Evolutionary conservation across 2,329 filamentous ascomycete genomes (phyloP), one percentile per base, ranked within the genome.

Genomic region (Pseudocercospora macadamiae): DNA sequence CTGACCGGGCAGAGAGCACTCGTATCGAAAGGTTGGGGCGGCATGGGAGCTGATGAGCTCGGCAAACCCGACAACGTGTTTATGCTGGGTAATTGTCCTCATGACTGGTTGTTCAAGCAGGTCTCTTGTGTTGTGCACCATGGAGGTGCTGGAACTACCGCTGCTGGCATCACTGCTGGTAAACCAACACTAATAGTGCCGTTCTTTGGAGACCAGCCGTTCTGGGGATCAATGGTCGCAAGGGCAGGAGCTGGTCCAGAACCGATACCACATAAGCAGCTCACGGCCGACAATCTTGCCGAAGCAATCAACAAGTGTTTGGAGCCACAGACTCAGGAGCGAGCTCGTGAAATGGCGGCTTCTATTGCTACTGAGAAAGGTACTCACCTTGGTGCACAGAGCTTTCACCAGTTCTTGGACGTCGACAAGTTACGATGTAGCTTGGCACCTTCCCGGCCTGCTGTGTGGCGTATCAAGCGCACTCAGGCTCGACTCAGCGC

Each of bases 381-480:
- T 1, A 75, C 74, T 7, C 60, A 74, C 10, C 61, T 68, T 2
- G 79, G 78, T 1, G 79, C 76, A 2, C 69, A 75, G 34, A 77
- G 73, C 1, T 82, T 83, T 59, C 78, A 82, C 63, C 74, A 71
- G 8, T 72, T 74, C 55, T 76, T 96, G 0, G 78, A 89, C 52
- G 72, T 87, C 4, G 83, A 89, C 60, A 79, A 79, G n/a, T 70
- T 95, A 60, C 80, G 88, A 57, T 96, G 91, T 71, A 82, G 84
- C 5, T 69, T 96, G 21, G 82, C 86, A 23, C 89, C 90, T 0
- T 83, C 82, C 51, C 82, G 86, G 32, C 82, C 84, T 1, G 91
- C 92, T 0, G 86, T 88, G 0, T 96, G 91, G 91, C 83, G 86
- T 23, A 78, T 95, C 5, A 86, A 85, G 66, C 81, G 86, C 37